Conservation (phyloP, 2,329 filamentous ascomycete species). For the Colletotrichum paranaense region DNA sequence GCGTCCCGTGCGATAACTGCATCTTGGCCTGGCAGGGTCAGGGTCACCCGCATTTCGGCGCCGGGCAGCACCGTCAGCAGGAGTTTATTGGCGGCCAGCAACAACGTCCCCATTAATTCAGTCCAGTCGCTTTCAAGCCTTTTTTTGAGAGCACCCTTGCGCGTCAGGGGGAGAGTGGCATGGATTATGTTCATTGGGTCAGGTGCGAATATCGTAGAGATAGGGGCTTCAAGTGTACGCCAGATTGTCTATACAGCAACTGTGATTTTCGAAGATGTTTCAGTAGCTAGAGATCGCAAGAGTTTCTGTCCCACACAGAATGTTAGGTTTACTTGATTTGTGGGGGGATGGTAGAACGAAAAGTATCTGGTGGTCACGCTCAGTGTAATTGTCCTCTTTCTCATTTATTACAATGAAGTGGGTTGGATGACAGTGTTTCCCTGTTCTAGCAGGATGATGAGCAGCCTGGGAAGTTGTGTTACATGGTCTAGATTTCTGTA, state of each 20-base stretch:
- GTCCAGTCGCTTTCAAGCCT: not conserved
- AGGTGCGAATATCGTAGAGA: not conserved
- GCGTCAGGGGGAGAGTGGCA: not conserved
- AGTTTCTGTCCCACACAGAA: not conserved
- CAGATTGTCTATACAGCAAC: not conserved
- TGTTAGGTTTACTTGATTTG: not conserved
- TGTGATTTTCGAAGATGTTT: not conserved
- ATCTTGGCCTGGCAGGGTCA: conserved; percentile 37
- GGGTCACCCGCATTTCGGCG: conserved; percentile 10
- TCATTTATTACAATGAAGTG: not conserved
- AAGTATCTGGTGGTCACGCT: not conserved
- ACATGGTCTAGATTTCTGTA: conserved; percentile 11
- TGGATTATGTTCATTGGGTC: not conserved
- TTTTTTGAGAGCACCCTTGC: not conserved
- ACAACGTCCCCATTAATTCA: conserved; percentile 4
- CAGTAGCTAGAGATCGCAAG: not conserved
- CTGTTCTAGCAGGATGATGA: not conserved
- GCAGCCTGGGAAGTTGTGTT: not conserved
- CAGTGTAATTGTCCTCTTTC: not conserved
- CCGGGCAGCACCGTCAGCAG: conserved; percentile 7
- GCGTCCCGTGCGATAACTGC: conserved; percentile 63
- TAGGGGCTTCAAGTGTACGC: not conserved
- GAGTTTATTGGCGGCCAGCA: conserved; percentile 6
- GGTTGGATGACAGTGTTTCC: not conserved
- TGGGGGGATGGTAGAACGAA: not conserved